phyloP scores from a whole-genome alignment of 2,329 filamentous ascomycete genomes.

The Fusarium penzigii region DNA sequence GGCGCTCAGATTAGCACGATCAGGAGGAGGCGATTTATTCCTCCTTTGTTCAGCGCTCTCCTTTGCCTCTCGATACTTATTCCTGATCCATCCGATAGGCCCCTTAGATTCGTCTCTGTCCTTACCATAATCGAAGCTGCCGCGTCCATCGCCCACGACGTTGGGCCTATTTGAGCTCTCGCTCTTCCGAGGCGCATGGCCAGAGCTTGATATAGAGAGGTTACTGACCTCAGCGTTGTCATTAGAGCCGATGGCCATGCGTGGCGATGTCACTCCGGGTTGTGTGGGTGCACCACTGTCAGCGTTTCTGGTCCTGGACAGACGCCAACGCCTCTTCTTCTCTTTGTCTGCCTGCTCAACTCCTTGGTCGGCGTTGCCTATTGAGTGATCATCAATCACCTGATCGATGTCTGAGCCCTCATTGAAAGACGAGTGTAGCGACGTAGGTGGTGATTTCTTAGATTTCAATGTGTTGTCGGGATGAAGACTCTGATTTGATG shows the following conservation, averaged over 20 bases:
- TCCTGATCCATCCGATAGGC: constrained; percentile 59
- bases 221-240: constrained; percentile 65
- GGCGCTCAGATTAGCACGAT: constrained; percentile 28
- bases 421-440: constrained; percentile 74
- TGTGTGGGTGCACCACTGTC: constrained; percentile 49
- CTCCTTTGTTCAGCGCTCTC: constrained; percentile 56
- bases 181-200: constrained; percentile 49
- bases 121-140: constrained; percentile 39
- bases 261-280: constrained; percentile 44
- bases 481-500: constrained; percentile 43
- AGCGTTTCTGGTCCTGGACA: constrained; percentile 64
- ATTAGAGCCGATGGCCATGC: constrained; percentile 59
- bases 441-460: constrained; percentile 73
- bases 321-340: constrained; percentile 71
- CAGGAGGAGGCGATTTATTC: constrained; percentile 56
- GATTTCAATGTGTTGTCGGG: constrained; percentile 58
- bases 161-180: constrained; percentile 50
- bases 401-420: constrained; percentile 82
- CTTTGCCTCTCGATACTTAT: constrained; percentile 61
- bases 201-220: constrained; percentile 66
- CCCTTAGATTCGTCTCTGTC: constrained; percentile 53
- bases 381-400: constrained; percentile 55
- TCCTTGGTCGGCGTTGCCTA: constrained; percentile 37
- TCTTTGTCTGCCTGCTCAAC: constrained; percentile 56
- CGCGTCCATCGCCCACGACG: constrained; percentile 41